Evolutionary conservation across 768 basidiomycete genomes (phyloP), one percentile per base, ranked within the genome.

Genomic region (Rhodotorula taiwanensis): DNA sequence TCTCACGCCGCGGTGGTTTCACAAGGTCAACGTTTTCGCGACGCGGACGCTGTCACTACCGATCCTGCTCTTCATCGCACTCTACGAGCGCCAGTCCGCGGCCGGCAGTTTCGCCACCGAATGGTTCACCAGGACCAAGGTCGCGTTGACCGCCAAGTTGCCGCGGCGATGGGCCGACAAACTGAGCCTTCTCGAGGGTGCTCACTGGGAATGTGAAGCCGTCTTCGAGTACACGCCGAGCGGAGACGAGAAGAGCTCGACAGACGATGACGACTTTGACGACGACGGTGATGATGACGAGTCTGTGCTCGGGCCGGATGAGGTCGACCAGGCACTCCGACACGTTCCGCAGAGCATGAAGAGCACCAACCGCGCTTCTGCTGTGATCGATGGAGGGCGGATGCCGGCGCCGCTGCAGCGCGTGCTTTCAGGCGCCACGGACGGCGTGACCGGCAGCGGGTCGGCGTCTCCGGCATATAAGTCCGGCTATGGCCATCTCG

Each of bases 1-100:
- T 55, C 79, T 95, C n/a, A 81, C 81, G 11, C 90, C 92, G n/a
- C 81, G 94, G 57, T 97, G 91, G 91, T 97, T 98, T 74, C 94
- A 98, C 75, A 97, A 97, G 79, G 50, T 65, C 65, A 63, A 67
- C 54, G 70, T 70, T 28, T 30, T 61, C 49, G 34, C 55, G 33
- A 65, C 61, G 1, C 70, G 70, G 16, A 45, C 62, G 25, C 44
- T 66, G 20, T 70, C 70, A 21, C 60, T 67, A 3, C 70, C 70
- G 7, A 62, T 70, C 57, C 60, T 70, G 36, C 62, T 70, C 27
- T 23, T 65, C 30, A 70, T 70, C 60, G 66, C 65, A 8, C 44
- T 70, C 2, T 70, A 70, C 53, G 69, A 70, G 44, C 69, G 69
- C 10, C 55, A 67, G 30, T 23, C 51, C 9, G 48, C 52, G 1